A percentile compares a stretch with the other conserved stretches of the same genome.
Conservation (phyloP, 345 rosid species). For the Barbarea vulgaris region DNA sequence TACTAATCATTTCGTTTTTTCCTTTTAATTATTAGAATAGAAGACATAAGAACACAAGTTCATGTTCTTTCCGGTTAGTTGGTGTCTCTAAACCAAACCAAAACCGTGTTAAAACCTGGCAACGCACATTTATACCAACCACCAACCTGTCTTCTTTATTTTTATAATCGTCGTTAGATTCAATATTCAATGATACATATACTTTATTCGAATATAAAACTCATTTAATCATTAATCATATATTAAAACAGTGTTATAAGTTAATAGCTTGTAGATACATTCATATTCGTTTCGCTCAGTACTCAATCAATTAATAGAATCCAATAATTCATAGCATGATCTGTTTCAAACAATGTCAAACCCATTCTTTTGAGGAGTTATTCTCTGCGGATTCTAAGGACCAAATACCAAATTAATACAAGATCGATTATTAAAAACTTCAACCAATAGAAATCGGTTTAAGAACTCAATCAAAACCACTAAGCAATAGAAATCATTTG, state of each 20-base stretch:
- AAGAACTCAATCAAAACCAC: constrained; percentile 12
- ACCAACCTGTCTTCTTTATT: constrained; percentile 36
- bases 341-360: constrained; percentile 40
- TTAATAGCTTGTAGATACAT: constrained; percentile 22
- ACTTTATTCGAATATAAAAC: constrained; percentile 20
- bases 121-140: constrained; percentile 40
- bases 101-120: constrained; percentile 46
- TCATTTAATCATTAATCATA: neutral
- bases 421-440: neutral
- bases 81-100: constrained; percentile 33
- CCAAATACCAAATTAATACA: constrained; percentile 2
- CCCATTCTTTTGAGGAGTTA: constrained; percentile 1
- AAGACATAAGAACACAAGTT: constrained; percentile 29
- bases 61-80: constrained; percentile 25
- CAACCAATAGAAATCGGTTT: neutral
- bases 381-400: constrained; percentile 3
- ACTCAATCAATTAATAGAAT: constrained; percentile 28
- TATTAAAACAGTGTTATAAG: neutral
- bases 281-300: constrained; percentile 12
- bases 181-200: constrained; percentile 12
- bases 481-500: constrained; percentile 8
- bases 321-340: constrained; percentile 38
- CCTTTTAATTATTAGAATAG: neutral
- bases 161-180: constrained; percentile 24
- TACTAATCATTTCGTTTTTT: neutral